Conservation (phyloP, 2,329 filamentous ascomycete genomes). For the Mariannaea elegans region DNA sequence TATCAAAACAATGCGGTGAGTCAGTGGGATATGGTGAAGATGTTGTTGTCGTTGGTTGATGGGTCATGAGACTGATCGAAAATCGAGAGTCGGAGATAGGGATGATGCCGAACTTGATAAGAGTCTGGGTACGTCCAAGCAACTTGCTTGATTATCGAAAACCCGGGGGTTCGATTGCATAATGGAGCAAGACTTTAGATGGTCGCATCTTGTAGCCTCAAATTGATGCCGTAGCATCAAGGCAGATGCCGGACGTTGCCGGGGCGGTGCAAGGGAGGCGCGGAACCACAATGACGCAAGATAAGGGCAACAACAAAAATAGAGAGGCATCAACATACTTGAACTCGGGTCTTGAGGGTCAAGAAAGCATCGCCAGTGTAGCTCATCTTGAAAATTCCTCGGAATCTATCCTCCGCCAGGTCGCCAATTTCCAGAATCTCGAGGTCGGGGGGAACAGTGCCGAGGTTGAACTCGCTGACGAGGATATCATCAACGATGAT, state of each 20-base stretch:
- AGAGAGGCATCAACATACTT: slow-evolving; percentile 63
- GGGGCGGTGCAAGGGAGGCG: neutral
- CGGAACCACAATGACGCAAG: slow-evolving; percentile 16
- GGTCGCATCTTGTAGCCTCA: neutral
- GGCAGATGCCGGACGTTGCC: slow-evolving; percentile 13
- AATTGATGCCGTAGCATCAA: slow-evolving; percentile 7
- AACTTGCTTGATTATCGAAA: neutral
- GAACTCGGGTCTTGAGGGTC: slow-evolving; percentile 93
- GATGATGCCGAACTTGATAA: neutral
- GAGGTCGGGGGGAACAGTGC: slow-evolving; percentile 90
- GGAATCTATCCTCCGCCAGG: slow-evolving; percentile 93
- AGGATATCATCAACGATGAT: slow-evolving; percentile 99
- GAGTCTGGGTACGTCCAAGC: slow-evolving; percentile 2
- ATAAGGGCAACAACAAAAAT: neutral
- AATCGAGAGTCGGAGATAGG: slow-evolving; percentile 3
- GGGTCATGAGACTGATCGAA: slow-evolving; percentile 2
- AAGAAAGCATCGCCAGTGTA: slow-evolving; percentile 95
- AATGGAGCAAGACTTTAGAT: neutral
- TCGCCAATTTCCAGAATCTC: slow-evolving; percentile 99
- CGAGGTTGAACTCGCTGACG: slow-evolving; percentile 96
- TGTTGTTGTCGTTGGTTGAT: slow-evolving; percentile 3
- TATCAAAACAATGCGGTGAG: slow-evolving; percentile 19
- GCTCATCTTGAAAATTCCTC: slow-evolving; percentile 99
- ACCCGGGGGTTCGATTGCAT: neutral
- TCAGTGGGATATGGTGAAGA: neutral